Evolutionary conservation across 805 yeast genomes (phyloP).

Genomic region (Ogataea dorogensis): DNA sequence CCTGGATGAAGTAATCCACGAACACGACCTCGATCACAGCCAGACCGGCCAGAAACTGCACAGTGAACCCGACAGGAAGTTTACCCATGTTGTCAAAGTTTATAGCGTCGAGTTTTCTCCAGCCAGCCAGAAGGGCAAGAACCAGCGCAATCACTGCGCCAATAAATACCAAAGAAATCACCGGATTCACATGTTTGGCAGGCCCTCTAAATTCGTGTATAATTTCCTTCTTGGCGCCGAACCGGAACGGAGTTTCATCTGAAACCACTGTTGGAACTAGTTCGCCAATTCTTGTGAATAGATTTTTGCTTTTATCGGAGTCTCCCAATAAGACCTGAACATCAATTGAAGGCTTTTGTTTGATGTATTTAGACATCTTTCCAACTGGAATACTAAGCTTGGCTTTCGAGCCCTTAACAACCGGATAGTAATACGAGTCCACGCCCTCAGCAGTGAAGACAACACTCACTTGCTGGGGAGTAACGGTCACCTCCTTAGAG

Average conservation of each 20-base stretch:
- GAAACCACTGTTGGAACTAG: constrained; percentile 21
- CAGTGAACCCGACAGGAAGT: constrained; percentile 33
- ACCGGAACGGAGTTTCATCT: constrained; percentile 31
- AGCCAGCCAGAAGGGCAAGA: constrained; percentile 38
- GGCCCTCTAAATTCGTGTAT: constrained; percentile 56
- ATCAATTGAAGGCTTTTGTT: constrained; percentile 18
- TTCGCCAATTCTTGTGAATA: constrained; percentile 18
- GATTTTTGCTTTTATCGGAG: constrained; percentile 16
- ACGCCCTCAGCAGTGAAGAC: constrained; percentile 17
- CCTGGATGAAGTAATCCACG: constrained; percentile 54
- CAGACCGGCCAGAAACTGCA: constrained; percentile 48
- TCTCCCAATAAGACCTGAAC: constrained; percentile 33
- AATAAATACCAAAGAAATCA: constrained; percentile 52
- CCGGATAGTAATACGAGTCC: constrained; percentile 27
- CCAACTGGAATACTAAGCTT: constrained; percentile 18
- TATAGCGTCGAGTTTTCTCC: constrained; percentile 40
- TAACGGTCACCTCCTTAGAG: neutral
- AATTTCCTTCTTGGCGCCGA: constrained; percentile 59
- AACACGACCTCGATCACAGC: constrained; percentile 53
- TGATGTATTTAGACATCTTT: constrained; percentile 26
- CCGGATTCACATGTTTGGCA: constrained; percentile 50
- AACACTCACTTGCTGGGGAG: constrained; percentile 30
- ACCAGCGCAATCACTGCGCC: constrained; percentile 42
- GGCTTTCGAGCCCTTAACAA: constrained; percentile 14
- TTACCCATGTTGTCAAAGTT: constrained; percentile 37